Evolutionary conservation across 192 early-diverging fungal genomes (phyloP).

Genomic region (Lunasporangiospora selenospora): DNA sequence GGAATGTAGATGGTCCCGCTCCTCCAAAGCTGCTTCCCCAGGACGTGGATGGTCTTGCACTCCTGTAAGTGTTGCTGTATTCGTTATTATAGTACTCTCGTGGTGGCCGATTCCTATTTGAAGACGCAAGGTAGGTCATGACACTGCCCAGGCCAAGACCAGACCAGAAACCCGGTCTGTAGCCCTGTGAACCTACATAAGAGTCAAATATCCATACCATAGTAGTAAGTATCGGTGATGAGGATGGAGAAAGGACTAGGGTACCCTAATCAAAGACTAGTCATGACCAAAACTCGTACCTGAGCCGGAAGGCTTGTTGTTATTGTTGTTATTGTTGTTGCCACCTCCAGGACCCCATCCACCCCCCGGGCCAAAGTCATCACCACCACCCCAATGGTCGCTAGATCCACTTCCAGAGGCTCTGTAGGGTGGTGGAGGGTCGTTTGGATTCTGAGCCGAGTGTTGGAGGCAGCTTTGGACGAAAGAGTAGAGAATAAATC

Average conservation of each 20-base stretch:
- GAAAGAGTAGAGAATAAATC: constrained; percentile 21
- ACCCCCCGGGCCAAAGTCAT: constrained; percentile 11
- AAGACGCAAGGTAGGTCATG: constrained; percentile 19
- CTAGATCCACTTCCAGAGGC: constrained; percentile 5
- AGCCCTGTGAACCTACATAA: constrained; percentile 11
- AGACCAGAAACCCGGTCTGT: constrained; percentile 47
- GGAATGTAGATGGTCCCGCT: neutral
- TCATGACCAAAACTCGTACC: neutral
- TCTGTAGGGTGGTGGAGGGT: constrained; percentile 42
- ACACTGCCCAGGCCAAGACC: constrained; percentile 41
- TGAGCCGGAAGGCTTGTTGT: constrained; percentile 11
- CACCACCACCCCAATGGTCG: constrained; percentile 5
- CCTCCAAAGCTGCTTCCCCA: constrained; percentile 15
- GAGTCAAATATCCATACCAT: neutral
- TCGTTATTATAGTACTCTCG: neutral
- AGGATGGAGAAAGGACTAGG: neutral
- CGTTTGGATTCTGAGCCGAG: neutral
- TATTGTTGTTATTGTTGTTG: constrained; percentile 6
- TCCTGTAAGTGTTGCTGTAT: neutral
- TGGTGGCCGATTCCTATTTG: constrained; percentile 6
- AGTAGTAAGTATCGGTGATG: constrained; percentile 5
- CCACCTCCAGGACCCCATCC: constrained; percentile 23
- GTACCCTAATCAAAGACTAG: neutral
- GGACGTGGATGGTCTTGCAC: neutral
- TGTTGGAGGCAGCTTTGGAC: constrained; percentile 14